phyloP scores from a whole-genome alignment of 2,329 filamentous ascomycete species.

The Colletotrichum horii region DNA sequence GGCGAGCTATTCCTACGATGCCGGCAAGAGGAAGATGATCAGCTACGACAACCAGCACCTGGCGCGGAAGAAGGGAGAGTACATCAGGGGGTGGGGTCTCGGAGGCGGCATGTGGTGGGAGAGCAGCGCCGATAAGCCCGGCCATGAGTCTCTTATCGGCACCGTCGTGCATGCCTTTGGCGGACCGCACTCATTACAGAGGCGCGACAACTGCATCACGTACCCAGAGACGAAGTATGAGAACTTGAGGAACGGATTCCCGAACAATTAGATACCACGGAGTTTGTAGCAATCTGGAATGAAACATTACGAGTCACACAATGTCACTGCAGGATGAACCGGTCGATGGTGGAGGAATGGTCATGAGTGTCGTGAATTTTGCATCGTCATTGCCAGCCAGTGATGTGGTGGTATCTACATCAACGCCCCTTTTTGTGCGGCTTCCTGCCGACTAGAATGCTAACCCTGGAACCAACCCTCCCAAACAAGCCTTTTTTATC shows the following conservation, averaged over 20 bases:
- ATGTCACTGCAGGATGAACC: background rate
- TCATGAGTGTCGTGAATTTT: slow-evolving; percentile 20
- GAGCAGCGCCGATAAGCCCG: slow-evolving; percentile 76
- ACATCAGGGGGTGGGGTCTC: slow-evolving; percentile 68
- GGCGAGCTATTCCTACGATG: slow-evolving; percentile 81
- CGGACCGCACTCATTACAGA: slow-evolving; percentile 54
- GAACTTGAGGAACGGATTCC: slow-evolving; percentile 67
- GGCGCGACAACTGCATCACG: slow-evolving; percentile 61
- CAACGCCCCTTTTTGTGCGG: slow-evolving; percentile 44
- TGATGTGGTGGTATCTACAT: slow-evolving; percentile 44
- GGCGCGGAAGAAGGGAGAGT: slow-evolving; percentile 73
- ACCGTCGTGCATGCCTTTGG: slow-evolving; percentile 67
- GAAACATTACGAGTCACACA: background rate
- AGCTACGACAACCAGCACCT: slow-evolving; percentile 78
- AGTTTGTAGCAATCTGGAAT: background rate
- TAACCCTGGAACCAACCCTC: slow-evolving; percentile 19
- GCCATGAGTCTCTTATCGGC: slow-evolving; percentile 70
- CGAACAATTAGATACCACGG: slow-evolving; percentile 23
- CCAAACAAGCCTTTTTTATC: slow-evolving; percentile 11
- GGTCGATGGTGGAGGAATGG: background rate
- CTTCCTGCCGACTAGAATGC: slow-evolving; percentile 28
- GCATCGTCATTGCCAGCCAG: slow-evolving; percentile 27
- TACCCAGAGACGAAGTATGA: slow-evolving; percentile 75
- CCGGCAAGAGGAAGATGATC: slow-evolving; percentile 68
- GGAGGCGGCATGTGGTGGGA: slow-evolving; percentile 99